A percentile compares a stretch with the other conserved stretches of the same genome.
phyloP scores from a whole-genome alignment of 257 asterid species.

The Solanum medicagineum region DNA sequence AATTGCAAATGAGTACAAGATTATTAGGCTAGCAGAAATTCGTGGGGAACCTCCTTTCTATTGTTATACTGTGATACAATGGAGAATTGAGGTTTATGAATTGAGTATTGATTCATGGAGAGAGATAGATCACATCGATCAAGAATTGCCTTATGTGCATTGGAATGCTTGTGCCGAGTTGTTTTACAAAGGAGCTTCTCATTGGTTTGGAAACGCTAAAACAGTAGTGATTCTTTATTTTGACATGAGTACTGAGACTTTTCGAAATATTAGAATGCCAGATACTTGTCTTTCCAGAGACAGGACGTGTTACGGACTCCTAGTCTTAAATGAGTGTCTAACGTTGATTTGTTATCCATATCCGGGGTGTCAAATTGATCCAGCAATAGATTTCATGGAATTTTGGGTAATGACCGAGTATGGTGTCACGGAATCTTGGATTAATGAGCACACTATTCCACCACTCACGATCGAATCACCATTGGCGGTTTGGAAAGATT shows the following conservation, averaged over 20 bases:
- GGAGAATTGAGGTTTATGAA: neutral
- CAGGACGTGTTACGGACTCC: neutral
- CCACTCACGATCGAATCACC: neutral
- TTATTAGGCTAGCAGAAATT: neutral
- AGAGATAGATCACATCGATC: neutral
- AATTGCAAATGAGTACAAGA: neutral
- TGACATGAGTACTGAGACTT: neutral
- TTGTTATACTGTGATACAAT: neutral
- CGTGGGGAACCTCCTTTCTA: neutral
- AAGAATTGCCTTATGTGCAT: neutral
- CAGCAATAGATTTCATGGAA: neutral
- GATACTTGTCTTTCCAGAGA: neutral
- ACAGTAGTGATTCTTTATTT: neutral
- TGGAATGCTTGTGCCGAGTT: neutral
- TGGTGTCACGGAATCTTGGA: no score
- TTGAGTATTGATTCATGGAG: neutral
- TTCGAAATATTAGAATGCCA: neutral
- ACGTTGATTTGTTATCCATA: neutral
- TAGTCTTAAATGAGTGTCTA: neutral
- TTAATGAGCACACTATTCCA: no score
- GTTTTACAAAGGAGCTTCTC: neutral
- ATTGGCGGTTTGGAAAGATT: neutral
- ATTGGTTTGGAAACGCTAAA: neutral
- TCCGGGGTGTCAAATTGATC: neutral
- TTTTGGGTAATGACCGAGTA: neutral